Base-by-base conservation (phyloP, 2,329 filamentous ascomycete genomes). In the Pestalotiopsis sp. region DNA sequence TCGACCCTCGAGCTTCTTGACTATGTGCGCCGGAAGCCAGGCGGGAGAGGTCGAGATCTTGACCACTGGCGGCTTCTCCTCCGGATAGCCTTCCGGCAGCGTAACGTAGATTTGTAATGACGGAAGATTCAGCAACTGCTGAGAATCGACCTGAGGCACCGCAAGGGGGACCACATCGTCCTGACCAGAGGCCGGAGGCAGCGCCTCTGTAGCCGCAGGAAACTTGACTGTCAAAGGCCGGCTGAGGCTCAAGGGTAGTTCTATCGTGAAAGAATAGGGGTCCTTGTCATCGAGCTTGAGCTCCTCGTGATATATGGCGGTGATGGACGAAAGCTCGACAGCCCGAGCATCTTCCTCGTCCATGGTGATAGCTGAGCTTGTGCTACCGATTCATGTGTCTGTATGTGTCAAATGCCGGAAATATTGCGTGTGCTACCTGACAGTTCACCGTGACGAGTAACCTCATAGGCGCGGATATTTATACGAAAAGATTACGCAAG, bases 261-360 rank as follows among this genome's bases (percentile, higher is more conserved):
- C 86, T 68, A 91, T 83, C 58, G 82, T 81, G 75, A 90, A 85
- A 7, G 80, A 81, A 73, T 85, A 84, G n/a, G 76, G 76, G 68
- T 84, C 80, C 39, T 82, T 73, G 6, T 81, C 75, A 60, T 82
- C 77, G 23, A 83, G 76, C 38, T 82, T 82, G 14, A 92, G 86
- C 78, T 92, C 69, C 12, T 70, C 90, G n/a, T 90, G 90, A 72
- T 87, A 92, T 74, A 92, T 92, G 70, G 89, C 88, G 68, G 84
- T 80, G 68, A 92, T 84, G 14, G 88, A 86, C 73, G 84, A 85
- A 67, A 92, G 82, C 81, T 92, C 90, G 61, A 85, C 81, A 67
- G 83, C 78, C 64, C 90, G 88, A 71, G 84, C 86, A 73, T 87
- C 84, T 71, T 78, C 80, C 67, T 80, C 77, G 71, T 82, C 81